phyloP scores from a whole-genome alignment of 2,329 filamentous ascomycete genomes.

The Calonectria montana region DNA sequence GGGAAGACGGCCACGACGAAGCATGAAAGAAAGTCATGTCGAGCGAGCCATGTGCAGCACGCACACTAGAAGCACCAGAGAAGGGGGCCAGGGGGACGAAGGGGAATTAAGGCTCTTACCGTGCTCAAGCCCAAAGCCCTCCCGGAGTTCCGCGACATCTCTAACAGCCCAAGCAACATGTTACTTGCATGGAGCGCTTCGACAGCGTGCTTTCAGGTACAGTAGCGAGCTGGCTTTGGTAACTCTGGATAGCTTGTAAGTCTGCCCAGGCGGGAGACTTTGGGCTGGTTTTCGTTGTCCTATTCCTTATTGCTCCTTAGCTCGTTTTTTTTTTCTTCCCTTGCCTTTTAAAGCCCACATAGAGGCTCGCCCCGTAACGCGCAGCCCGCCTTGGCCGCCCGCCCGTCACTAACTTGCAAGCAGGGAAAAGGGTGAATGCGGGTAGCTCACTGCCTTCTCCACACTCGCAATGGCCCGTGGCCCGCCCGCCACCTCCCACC shows the following conservation, averaged over 20 bases:
- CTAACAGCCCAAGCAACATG: not conserved
- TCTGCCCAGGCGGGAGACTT: not conserved
- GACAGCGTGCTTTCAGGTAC: slow-evolving; percentile 4
- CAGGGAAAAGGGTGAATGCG: slow-evolving; percentile 14
- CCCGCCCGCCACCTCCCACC: slow-evolving; percentile 1
- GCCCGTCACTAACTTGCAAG: not conserved
- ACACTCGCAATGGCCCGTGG: slow-evolving; percentile 14
- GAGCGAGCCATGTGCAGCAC: slow-evolving; percentile 10
- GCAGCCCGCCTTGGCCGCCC: not conserved
- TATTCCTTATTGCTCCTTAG: not conserved
- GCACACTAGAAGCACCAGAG: slow-evolving; percentile 2
- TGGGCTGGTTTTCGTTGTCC: not conserved
- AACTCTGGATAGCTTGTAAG: not conserved
- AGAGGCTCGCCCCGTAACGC: slow-evolving; percentile 1
- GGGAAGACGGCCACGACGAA: not conserved
- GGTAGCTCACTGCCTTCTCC: slow-evolving; percentile 14
- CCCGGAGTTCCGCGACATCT: slow-evolving; percentile 2
- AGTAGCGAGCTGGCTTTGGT: not conserved
- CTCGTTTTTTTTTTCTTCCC: not conserved
- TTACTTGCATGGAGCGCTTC: slow-evolving; percentile 2
- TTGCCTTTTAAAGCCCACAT: not conserved
- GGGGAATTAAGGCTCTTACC: slow-evolving; percentile 36
- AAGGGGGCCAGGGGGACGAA: slow-evolving; percentile 23
- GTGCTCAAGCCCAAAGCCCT: slow-evolving; percentile 15
- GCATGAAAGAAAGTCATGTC: slow-evolving; percentile 5